These are phyloP conservation scores for Gynochthodes officinalis DNA, from an alignment of 257 asterid genomes.

Conservation along the genomic window DNA sequence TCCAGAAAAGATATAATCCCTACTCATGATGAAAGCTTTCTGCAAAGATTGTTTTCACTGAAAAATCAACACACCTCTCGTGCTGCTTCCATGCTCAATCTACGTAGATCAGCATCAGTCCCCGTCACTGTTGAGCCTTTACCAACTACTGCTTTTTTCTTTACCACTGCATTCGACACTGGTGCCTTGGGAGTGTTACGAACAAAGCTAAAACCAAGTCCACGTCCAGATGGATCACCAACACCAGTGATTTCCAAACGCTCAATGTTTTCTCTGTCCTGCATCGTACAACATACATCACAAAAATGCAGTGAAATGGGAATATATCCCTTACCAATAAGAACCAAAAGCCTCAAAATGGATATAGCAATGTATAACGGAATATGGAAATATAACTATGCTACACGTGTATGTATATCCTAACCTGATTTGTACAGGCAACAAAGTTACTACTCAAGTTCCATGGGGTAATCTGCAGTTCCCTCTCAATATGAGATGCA, in stretches of 20 bases:
- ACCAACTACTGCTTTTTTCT: constrained; percentile 75
- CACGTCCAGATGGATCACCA: constrained; percentile 99
- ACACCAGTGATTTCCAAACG: constrained; percentile 97
- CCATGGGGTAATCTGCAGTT: constrained; percentile 98
- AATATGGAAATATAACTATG: not conserved
- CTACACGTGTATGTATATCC: constrained; percentile 7
- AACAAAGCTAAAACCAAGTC: constrained; percentile 97
- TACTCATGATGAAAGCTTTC: not conserved
- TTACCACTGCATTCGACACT: constrained; percentile 61
- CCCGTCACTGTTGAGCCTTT: constrained; percentile 98
- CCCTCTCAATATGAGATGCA: constrained; percentile 98
- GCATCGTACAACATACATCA: constrained; percentile 20
- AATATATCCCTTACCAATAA: not conserved
- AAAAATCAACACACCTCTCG: constrained; percentile 64
- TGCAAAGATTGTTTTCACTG: constrained; percentile 1
- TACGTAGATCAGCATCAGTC: constrained; percentile 97
- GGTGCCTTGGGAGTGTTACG: constrained; percentile 91
- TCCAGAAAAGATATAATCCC: not conserved
- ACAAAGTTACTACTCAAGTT: constrained; percentile 92
- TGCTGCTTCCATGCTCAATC: constrained; percentile 99
- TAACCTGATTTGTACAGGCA: constrained; percentile 92
- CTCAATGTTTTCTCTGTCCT: constrained; percentile 96
- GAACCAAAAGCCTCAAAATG: constrained; percentile 12
- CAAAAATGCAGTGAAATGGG: not conserved
- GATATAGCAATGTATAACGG: not conserved